Evolutionary conservation across 139 green algal genomes (phyloP), one percentile per base, ranked within the genome.

Genomic region (Chlorella sp.): DNA sequence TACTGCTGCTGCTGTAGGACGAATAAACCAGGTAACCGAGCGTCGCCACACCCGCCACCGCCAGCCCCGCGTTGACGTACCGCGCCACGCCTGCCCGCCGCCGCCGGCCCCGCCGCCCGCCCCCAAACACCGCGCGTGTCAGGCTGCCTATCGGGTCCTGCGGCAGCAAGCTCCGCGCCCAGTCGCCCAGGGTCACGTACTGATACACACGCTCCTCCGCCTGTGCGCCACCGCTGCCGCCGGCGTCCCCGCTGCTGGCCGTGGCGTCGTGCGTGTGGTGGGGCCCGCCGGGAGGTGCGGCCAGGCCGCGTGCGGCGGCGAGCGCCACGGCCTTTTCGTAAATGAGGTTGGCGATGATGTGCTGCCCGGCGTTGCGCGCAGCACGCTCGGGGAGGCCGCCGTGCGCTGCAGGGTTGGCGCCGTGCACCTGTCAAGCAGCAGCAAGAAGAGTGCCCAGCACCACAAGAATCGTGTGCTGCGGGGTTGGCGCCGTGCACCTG

Each of bases 151-250:
- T n/a, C n/a, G n/a, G n/a, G n/a, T n/a, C n/a, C n/a, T n/a, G 61
- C 3, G 61, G 61, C 61, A 67, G 33, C 3, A 67, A 20, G 27
- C 61, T 67, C 34, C 6, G 2, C 61, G 34, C 3, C 61, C 61
- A 67, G 29, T 67, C 61, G 23, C 61, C 61, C n/a, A 67, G 61
- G 3, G 61, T 67, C n/a, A 67, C 61, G 61, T 67, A 67, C 61
- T 67, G 27, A 27, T 62, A n/a, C 5, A 3, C 29, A 62, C 51
- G 51, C 51, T 17, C n/a, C n/a, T n/a, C n/a, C n/a, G n/a, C n/a
- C n/a, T n/a, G n/a, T n/a, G n/a, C n/a, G n/a, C n/a, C n/a, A n/a
- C n/a, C n/a, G n/a, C n/a, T n/a, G n/a, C n/a, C n/a, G n/a, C n/a
- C n/a, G n/a, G n/a, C n/a, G n/a, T n/a, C n/a, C n/a, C n/a, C n/a